Percentiles rank a stretch among this genome's conserved stretches.
Evolutionary conservation across 345 rosid genomes (phyloP).

Genomic region (Lagerstroemia speciosa): DNA sequence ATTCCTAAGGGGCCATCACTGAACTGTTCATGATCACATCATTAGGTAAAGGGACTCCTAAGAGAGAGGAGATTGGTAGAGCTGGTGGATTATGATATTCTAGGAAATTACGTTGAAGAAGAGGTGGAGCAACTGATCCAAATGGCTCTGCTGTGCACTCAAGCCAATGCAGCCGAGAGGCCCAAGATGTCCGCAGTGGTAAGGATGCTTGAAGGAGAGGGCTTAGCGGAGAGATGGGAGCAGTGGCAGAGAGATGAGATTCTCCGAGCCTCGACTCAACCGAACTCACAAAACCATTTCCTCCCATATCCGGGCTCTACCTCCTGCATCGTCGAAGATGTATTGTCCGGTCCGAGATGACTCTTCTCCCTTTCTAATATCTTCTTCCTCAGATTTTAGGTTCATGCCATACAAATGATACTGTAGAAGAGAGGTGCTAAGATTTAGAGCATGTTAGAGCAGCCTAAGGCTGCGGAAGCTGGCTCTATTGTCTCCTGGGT

Average conservation of each 20-base stretch:
- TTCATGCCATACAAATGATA: no score
- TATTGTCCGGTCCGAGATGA: conserved; percentile 3
- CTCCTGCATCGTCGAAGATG: neutral
- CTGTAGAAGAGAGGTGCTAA: no score
- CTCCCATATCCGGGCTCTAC: neutral
- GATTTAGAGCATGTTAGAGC: no score
- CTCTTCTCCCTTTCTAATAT: no score
- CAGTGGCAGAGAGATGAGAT: neutral
- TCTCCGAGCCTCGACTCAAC: neutral
- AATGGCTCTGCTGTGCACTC: conserved; percentile 6
- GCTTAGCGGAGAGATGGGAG: conserved; percentile 8
- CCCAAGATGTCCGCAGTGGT: neutral
- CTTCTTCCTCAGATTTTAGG: no score
- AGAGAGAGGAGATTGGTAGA: neutral
- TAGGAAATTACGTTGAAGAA: neutral
- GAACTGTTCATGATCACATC: neutral
- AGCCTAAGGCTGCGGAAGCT: no score
- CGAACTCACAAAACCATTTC: neutral
- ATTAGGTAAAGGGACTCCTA: neutral
- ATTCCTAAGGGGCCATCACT: no score
- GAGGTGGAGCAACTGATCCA: conserved; percentile 7
- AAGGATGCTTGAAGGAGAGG: conserved; percentile 3
- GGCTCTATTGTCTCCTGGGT: no score
- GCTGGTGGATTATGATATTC: neutral
- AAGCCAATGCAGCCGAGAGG: neutral